Percentiles rank a stretch among this genome's conserved stretches.
phyloP scores from a whole-genome alignment of 2,329 filamentous ascomycete species.

The Claviceps monticola region DNA sequence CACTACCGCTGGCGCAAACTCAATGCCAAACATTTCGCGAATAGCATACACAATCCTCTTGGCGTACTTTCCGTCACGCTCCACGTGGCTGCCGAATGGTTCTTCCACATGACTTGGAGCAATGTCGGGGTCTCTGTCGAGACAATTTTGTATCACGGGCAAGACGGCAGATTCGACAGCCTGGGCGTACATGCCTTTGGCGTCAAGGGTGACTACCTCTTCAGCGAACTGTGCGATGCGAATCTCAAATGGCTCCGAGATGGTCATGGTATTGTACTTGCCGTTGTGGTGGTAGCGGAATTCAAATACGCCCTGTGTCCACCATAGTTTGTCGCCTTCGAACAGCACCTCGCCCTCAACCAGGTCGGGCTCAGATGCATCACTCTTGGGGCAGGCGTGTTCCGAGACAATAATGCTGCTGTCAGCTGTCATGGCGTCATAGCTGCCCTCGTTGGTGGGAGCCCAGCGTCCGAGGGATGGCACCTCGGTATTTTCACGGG shows the following conservation, averaged over 20 bases:
- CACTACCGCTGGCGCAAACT: slow-evolving; percentile 87
- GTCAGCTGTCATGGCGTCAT: slow-evolving; percentile 62
- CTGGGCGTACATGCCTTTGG: slow-evolving; percentile 46
- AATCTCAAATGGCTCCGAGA: slow-evolving; percentile 88
- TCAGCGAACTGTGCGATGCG: slow-evolving; percentile 67
- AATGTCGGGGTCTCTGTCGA: slow-evolving; percentile 83
- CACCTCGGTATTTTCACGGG: slow-evolving; percentile 69
- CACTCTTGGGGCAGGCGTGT: slow-evolving; percentile 36
- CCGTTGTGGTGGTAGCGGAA: slow-evolving; percentile 94
- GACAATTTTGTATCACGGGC: slow-evolving; percentile 77
- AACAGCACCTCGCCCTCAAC: slow-evolving; percentile 76
- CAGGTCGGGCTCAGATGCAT: slow-evolving; percentile 41
- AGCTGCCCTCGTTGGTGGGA: slow-evolving; percentile 62
- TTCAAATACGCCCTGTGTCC: slow-evolving; percentile 92
- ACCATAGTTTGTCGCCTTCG: slow-evolving; percentile 87
- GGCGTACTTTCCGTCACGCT: slow-evolving; percentile 78
- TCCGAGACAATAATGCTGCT: slow-evolving; percentile 62
- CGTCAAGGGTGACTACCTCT: slow-evolving; percentile 51
- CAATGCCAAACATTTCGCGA: slow-evolving; percentile 91
- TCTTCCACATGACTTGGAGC: slow-evolving; percentile 71
- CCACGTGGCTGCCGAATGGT: slow-evolving; percentile 70
- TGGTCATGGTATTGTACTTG: slow-evolving; percentile 83
- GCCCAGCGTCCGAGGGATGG: slow-evolving; percentile 83
- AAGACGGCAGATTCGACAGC: slow-evolving; percentile 67
- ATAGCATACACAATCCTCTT: slow-evolving; percentile 87